phyloP scores from a whole-genome alignment of 2,329 filamentous ascomycete genomes.

The Fusarium austroafricanum region DNA sequence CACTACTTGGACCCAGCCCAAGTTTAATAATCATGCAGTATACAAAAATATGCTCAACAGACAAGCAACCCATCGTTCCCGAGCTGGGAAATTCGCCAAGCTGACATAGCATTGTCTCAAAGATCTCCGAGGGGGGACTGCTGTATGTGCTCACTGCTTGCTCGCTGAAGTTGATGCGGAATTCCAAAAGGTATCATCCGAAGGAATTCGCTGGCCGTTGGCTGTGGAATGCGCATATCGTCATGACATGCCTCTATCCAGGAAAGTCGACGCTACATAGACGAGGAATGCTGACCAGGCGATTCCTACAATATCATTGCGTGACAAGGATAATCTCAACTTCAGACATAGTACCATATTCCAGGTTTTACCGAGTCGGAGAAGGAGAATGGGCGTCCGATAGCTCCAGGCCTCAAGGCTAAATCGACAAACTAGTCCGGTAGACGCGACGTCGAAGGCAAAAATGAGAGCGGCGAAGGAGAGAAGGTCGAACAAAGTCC shows the following conservation, averaged over 20 bases:
- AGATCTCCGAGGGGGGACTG: conserved; percentile 27
- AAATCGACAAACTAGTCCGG: conserved; percentile 34
- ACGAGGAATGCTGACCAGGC: conserved; percentile 65
- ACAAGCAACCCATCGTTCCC: conserved; percentile 7
- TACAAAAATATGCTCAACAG: not conserved
- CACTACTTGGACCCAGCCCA: conserved; percentile 38
- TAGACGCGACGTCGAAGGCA: conserved; percentile 47
- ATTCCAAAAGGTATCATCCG: conserved; percentile 45
- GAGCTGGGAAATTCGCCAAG: conserved; percentile 3
- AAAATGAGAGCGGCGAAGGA: conserved; percentile 55
- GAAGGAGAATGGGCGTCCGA: conserved; percentile 50
- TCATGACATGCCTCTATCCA: conserved; percentile 42
- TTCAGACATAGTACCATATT: conserved; percentile 56
- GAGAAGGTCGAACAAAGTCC: conserved; percentile 76
- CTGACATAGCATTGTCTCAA: conserved; percentile 10
- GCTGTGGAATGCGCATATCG: conserved; percentile 38
- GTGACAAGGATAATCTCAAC: conserved; percentile 70
- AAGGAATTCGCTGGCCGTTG: conserved; percentile 42
- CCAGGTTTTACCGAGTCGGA: conserved; percentile 44
- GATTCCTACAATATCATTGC: conserved; percentile 56
- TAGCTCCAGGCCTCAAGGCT: conserved; percentile 41
- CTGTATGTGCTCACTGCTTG: conserved; percentile 63
- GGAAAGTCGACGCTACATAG: conserved; percentile 43
- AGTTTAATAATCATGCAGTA: conserved; percentile 15
- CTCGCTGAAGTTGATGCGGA: conserved; percentile 54